Percentiles rank a stretch among this genome's conserved stretches.
phyloP scores from a whole-genome alignment of 2,329 filamentous ascomycete genomes.

The Colletotrichum abscissum region DNA sequence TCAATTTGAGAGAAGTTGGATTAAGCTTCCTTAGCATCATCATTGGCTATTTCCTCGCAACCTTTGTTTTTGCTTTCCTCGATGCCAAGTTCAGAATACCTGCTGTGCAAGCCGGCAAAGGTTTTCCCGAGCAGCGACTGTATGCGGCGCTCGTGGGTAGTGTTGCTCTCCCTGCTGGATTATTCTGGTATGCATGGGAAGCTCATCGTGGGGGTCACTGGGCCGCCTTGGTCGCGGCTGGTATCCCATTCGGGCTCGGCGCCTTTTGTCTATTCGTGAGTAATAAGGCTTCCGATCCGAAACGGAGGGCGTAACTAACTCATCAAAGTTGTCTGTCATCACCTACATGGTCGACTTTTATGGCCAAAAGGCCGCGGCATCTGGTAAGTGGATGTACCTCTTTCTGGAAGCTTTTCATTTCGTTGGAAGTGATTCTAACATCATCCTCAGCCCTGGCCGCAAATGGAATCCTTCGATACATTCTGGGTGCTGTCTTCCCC shows the following conservation, averaged over 20 bases:
- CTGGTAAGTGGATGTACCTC: not conserved
- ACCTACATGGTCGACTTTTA: slow-evolving; percentile 39
- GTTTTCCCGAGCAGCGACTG: slow-evolving; percentile 36
- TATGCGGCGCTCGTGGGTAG: slow-evolving; percentile 38
- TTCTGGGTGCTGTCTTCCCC: slow-evolving; percentile 54
- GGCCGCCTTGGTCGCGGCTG: slow-evolving; percentile 34
- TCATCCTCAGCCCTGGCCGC: slow-evolving; percentile 45
- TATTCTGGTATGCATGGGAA: slow-evolving; percentile 47
- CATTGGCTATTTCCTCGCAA: slow-evolving; percentile 33
- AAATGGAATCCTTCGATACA: slow-evolving; percentile 56
- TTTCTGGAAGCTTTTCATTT: not conserved
- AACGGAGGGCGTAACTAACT: fast-evolving
- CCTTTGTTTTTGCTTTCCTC: slow-evolving; percentile 19
- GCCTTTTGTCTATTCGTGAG: not conserved
- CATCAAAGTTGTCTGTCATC: slow-evolving; percentile 17
- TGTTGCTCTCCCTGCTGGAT: slow-evolving; percentile 27
- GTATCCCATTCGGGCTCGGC: slow-evolving; percentile 34
- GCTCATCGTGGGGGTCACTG: slow-evolving; percentile 40
- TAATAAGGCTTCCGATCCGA: fast-evolving
- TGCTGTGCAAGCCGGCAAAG: not conserved
- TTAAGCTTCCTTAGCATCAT: slow-evolving; percentile 36
- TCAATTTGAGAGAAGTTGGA: slow-evolving; percentile 26
- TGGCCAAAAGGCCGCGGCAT: slow-evolving; percentile 33
- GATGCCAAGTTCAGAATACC: slow-evolving; percentile 26
- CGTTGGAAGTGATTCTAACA: fast-evolving